phyloP scores from a whole-genome alignment of 768 basidiomycete genomes.

The Mycena leptocephala region DNA sequence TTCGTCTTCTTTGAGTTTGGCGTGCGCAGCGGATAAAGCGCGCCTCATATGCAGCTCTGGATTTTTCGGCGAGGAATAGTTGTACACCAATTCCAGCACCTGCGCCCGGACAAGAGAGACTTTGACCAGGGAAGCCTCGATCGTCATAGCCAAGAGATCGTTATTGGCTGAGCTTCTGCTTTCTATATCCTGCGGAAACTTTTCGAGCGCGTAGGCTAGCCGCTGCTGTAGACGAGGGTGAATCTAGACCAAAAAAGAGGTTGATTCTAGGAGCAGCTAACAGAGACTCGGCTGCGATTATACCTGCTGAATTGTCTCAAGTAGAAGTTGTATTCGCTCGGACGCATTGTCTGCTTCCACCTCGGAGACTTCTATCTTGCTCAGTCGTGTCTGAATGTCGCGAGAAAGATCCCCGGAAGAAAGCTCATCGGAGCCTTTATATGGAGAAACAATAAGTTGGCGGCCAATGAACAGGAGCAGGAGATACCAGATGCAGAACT shows the following conservation, averaged over 20 bases:
- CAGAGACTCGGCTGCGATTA: background rate
- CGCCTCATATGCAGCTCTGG: conserved; percentile 46
- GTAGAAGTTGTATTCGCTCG: conserved; percentile 8
- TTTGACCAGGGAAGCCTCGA: conserved; percentile 66
- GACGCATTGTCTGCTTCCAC: background rate
- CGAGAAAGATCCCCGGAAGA: background rate
- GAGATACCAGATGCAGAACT: background rate
- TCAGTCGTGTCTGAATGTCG: conserved; percentile 2
- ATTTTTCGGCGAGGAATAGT: conserved; percentile 42
- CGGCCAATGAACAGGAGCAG: background rate
- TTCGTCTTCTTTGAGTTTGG: conserved; percentile 54
- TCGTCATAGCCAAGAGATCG: conserved; percentile 60
- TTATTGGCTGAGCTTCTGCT: conserved; percentile 51
- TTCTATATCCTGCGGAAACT: conserved; percentile 46
- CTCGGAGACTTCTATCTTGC: background rate
- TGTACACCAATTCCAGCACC: conserved; percentile 58
- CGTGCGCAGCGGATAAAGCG: conserved; percentile 52
- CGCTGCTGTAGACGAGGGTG: conserved; percentile 50
- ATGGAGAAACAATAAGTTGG: background rate
- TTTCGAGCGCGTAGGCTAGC: conserved; percentile 45
- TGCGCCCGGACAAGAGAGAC: conserved; percentile 62
- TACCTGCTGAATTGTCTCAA: conserved; percentile 19
- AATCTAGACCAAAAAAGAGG: conserved; percentile 33
- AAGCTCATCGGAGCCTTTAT: background rate
- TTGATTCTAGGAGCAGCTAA: background rate